These are phyloP conservation scores for Globisporangium recalcitrans DNA, from an alignment of 352 stramenopile species.

Conservation along the genomic window DNA sequence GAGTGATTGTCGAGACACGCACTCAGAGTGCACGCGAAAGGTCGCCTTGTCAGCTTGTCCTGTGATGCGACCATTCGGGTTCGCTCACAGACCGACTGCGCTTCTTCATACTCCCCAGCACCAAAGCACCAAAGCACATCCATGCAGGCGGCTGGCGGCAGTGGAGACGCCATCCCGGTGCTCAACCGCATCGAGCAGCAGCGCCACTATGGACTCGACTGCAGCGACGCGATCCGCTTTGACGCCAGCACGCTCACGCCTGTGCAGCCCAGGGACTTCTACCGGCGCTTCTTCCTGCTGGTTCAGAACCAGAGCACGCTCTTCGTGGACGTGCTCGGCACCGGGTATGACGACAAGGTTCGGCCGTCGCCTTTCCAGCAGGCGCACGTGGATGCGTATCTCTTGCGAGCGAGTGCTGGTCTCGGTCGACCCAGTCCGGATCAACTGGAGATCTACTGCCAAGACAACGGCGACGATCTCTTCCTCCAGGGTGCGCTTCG, in stretches of 20 bases:
- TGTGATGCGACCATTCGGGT: no score
- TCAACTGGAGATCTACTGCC: conserved; percentile 70
- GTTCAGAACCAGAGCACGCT: conserved; percentile 81
- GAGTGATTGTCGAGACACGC: no score
- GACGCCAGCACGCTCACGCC: conserved; percentile 78
- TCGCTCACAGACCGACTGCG: no score
- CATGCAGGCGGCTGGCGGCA: background rate
- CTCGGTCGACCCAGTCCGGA: conserved; percentile 74
- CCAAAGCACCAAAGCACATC: no score
- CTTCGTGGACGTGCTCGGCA: conserved; percentile 88
- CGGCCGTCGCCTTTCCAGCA: conserved; percentile 89
- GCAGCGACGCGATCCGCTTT: conserved; percentile 86
- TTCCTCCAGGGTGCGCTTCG: conserved; percentile 57
- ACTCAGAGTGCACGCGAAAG: no score
- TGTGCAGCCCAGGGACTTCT: conserved; percentile 86
- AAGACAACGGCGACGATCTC: conserved; percentile 59
- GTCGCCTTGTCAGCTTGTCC: no score
- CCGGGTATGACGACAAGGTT: conserved; percentile 84
- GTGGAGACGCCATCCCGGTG: conserved; percentile 28
- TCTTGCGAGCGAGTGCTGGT: conserved; percentile 40
- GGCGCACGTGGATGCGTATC: conserved; percentile 87
- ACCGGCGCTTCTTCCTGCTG: conserved; percentile 82
- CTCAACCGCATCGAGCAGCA: conserved; percentile 70
- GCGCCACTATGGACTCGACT: conserved; percentile 71
- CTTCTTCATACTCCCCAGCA: no score